phyloP scores from a whole-genome alignment of 2,329 filamentous ascomycete genomes.

The Diaporthe sp. region DNA sequence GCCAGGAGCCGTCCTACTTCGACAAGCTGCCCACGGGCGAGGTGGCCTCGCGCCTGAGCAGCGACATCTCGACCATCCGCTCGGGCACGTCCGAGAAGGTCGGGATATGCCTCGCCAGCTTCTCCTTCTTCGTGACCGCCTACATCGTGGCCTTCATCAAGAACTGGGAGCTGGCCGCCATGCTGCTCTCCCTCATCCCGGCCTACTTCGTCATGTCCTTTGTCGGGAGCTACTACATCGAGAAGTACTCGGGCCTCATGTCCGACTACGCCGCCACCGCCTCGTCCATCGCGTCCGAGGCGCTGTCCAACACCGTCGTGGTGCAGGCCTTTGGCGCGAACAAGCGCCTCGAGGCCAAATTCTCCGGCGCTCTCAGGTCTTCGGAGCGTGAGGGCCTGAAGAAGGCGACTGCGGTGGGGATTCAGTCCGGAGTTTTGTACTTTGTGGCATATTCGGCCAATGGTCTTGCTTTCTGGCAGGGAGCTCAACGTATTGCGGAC shows the following conservation, averaged over 20 bases:
- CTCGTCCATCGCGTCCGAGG: constrained; percentile 74
- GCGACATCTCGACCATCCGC: constrained; percentile 77
- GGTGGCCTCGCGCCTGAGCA: constrained; percentile 74
- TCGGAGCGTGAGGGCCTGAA: constrained; percentile 61
- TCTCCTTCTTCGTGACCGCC: constrained; percentile 77
- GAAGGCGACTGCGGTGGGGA: constrained; percentile 68
- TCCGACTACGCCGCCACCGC: constrained; percentile 69
- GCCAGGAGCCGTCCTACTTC: constrained; percentile 75
- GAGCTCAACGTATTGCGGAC: constrained; percentile 59
- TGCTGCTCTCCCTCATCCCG: constrained; percentile 74
- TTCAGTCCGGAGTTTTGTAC: constrained; percentile 74
- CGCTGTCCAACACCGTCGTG: constrained; percentile 72
- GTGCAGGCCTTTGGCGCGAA: constrained; percentile 76
- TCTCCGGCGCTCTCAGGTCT: constrained; percentile 49
- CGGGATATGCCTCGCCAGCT: constrained; percentile 72
- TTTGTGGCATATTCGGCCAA: constrained; percentile 77
- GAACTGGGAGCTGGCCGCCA: constrained; percentile 72
- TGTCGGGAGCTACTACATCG: constrained; percentile 69
- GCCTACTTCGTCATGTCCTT: constrained; percentile 74
- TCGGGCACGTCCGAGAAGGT: constrained; percentile 80
- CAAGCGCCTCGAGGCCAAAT: constrained; percentile 70
- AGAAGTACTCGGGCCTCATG: constrained; percentile 66
- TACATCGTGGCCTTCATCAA: constrained; percentile 79
- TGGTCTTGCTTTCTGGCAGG: constrained; percentile 76
- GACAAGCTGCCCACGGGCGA: constrained; percentile 74